Evolutionary conservation across 2,329 filamentous ascomycete species (phyloP).

Genomic region (Magnaporthiopsis rhizophila): DNA sequence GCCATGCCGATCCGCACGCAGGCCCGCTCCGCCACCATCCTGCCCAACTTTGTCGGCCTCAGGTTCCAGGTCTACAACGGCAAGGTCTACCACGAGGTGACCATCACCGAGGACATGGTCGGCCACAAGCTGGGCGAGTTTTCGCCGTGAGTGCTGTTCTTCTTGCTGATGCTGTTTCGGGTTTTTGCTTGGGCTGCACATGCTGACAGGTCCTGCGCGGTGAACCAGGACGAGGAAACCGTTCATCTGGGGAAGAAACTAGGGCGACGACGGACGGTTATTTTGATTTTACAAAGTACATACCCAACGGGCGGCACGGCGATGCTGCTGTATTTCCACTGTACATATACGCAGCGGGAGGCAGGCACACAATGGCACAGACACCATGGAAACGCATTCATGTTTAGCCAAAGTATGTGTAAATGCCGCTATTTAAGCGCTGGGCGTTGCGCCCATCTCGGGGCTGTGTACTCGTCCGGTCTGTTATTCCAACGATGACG

Average conservation of each 20-base stretch:
- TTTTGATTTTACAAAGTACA: no score
- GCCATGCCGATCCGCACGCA: slow-evolving; percentile 74
- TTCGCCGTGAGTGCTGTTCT: slow-evolving; percentile 56
- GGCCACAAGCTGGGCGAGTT: slow-evolving; percentile 94
- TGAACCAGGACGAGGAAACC: slow-evolving; percentile 47
- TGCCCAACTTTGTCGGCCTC: slow-evolving; percentile 86
- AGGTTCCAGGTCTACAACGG: slow-evolving; percentile 90
- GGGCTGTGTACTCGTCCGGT: no score
- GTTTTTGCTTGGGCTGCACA: not conserved
- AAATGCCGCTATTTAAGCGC: no score
- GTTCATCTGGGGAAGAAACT: slow-evolving; percentile 38
- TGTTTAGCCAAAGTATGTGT: no score
- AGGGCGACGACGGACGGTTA: not conserved
- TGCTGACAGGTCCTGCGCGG: not conserved
- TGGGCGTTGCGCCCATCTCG: no score
- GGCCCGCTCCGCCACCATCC: slow-evolving; percentile 78
- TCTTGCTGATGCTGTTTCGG: not conserved
- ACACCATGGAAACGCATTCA: no score
- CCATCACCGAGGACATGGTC: slow-evolving; percentile 92
- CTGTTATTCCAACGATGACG: no score
- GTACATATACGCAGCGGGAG: no score
- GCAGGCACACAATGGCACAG: no score
- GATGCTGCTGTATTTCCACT: no score
- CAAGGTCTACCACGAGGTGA: slow-evolving; percentile 74
- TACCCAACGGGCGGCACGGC: no score